Evolutionary conservation across 129 eudicot species (phyloP), one percentile per base, ranked within the genome.

Genomic region (Helianthus tuberosus): DNA sequence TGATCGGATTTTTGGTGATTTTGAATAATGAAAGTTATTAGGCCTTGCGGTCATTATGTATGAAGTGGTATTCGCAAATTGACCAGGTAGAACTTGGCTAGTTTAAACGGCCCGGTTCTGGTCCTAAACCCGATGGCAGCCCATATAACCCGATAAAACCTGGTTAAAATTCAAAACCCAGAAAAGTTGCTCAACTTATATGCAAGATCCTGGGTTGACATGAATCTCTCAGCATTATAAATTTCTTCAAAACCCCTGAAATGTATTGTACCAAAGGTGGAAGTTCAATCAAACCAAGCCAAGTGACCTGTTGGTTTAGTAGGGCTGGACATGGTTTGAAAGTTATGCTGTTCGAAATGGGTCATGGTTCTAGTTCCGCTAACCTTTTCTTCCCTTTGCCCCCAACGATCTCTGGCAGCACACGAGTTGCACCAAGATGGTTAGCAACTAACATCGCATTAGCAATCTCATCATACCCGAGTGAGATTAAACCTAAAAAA

Each of bases 401-500:
- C 39, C 89, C 95, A 59, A 76, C 48, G 77, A 92, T 85, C 9
- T 87, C 86, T 4, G 98, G 96, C 16, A 93, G 84, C 71, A 91
- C 87, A 14, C 89, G 92, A 25, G 90, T 84, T 35, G 96, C 98
- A 32, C 91, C 90, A 75, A 93, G 81, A 59, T 77, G 75, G 78
- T 78, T 84, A 6, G 98, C 95, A 11, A 89, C 79, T 10, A 68
- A 49, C 39, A 93, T 80, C 0, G 87, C 98, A 80, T 82, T 86
- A 29, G 95, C 89, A 72, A 93, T 66, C 95, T 93, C 74, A 49
- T 67, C 69, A 8, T 77, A 66, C 66, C 61, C 25, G 39, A 64
- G 58, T 71, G 16, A 72, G 13, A 58, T 36, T 7, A 53, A 53
- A 44, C n/a, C 6, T 3, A 8, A 75, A 75, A 14, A 43, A n/a